Evolutionary conservation across 306 rosid genomes (phyloP), one percentile per base, ranked within the genome.

Genomic region (Cicer judaicum): DNA sequence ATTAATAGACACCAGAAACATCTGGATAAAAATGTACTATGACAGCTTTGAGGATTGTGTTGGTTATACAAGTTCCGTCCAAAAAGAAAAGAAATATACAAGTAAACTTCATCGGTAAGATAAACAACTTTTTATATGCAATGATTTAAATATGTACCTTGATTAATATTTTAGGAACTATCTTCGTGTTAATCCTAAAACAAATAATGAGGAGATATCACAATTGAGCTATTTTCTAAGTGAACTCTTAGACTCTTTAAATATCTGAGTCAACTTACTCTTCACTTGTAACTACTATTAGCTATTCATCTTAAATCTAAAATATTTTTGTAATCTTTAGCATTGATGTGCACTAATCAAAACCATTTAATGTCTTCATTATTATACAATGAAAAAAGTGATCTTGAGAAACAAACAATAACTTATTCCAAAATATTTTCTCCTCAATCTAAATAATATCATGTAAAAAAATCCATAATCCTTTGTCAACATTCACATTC

Each of bases 401-500:
- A 60, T 9, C 41, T 55, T 8, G 21, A 44, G 36, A 44, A 29
- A 43, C 38, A 62, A 63, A 74, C 29, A 73, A 44, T 29, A 21
- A 24, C 40, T 18, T 49, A n/a, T n/a, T n/a, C n/a, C 41, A 57
- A 24, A 57, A 57, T 24, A 16, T 29, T 60, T 60, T 60, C 43
- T 29, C 41, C 43, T 10, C 19, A 12, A 6, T 29, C 8, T 42
- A 11, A 42, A 21, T 21, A 21, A 1, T 42, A 42, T 7, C 47
- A 42, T 7, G 47, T 42, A 11, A 42, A n/a, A 29, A 13, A 50
- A n/a, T 54, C 41, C 41, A 21, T 1, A 10, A 57, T 24, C 15
- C 42, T 14, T 21, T 21, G 42, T 72, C 59, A 64, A 39, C 41
- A 13, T 56, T 60, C 54, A 39, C 19, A 48, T 8, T 69, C 61